These are phyloP conservation scores for Lipomyces spencermartinsiae DNA, from an alignment of 805 yeast species.

Conservation along the genomic window DNA sequence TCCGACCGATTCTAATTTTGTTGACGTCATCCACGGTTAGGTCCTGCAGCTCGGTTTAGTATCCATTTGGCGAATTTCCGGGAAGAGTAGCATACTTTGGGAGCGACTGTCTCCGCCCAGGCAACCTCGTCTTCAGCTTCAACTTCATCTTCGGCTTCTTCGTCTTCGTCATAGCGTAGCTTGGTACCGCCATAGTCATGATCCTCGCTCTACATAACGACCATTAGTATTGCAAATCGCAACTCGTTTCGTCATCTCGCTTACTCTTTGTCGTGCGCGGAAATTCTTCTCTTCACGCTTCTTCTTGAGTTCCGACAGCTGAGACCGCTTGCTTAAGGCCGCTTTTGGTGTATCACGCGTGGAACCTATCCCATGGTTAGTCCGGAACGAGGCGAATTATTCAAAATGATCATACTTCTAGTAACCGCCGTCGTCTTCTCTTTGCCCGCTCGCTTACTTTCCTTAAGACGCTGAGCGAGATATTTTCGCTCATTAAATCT, in stretches of 20 bases:
- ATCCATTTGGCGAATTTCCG: constrained; percentile 6
- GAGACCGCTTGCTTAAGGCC: constrained; percentile 53
- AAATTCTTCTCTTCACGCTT: constrained; percentile 66
- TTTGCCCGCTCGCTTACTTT: constrained; percentile 51
- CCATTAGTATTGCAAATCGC: neutral
- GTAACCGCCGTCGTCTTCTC: constrained; percentile 38
- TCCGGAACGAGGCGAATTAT: too few relatives aligned
- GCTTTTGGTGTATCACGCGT: constrained; percentile 51
- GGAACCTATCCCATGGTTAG: constrained; percentile 43
- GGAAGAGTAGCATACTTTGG: neutral
- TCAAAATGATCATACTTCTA: constrained; percentile 26
- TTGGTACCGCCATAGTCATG: constrained; percentile 49
- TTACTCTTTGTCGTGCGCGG: constrained; percentile 31
- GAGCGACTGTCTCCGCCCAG: constrained; percentile 40
- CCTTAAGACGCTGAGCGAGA: constrained; percentile 80
- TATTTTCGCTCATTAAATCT: constrained; percentile 82
- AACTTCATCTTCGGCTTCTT: constrained; percentile 51
- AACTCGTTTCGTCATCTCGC: neutral
- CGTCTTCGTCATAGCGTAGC: constrained; percentile 53
- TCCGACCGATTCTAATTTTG: constrained; percentile 75
- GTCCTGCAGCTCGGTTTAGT: constrained; percentile 39
- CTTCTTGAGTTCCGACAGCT: constrained; percentile 74
- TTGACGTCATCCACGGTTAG: constrained; percentile 72
- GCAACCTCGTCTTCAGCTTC: constrained; percentile 51
- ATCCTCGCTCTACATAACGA: constrained; percentile 48